Evolutionary conservation across 371 early-diverging fungal genomes (phyloP).

Genomic region (Saksenaea oblongispora): DNA sequence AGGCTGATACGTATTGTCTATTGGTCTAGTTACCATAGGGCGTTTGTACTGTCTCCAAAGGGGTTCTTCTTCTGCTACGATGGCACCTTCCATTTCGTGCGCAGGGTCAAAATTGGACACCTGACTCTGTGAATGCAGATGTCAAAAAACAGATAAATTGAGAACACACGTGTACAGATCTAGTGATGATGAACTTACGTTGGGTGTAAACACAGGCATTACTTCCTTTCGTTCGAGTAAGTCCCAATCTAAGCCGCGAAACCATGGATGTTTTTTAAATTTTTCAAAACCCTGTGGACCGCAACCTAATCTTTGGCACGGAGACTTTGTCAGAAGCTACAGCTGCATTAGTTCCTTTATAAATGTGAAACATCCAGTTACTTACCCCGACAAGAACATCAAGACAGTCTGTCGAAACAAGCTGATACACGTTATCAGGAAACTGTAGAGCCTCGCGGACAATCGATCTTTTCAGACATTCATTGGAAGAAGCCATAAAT

Average conservation of each 20-base stretch:
- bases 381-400: slow-evolving; percentile 51
- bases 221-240: slow-evolving; percentile 51
- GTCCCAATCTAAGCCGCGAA: slow-evolving; percentile 59
- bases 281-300: slow-evolving; percentile 53
- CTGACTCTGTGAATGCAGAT: slow-evolving; percentile 30
- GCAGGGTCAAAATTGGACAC: slow-evolving; percentile 87
- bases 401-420: slow-evolving; percentile 52
- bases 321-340: slow-evolving; percentile 55
- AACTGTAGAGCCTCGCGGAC: slow-evolving; percentile 52
- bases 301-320: slow-evolving; percentile 52
- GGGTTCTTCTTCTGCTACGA: slow-evolving; percentile 90
- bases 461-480: slow-evolving; percentile 60
- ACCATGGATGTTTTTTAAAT: slow-evolving; percentile 62
- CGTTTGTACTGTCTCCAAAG: slow-evolving; percentile 57
- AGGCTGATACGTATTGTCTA: not conserved
- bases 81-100: slow-evolving; percentile 88
- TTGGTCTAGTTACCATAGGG: not conserved
- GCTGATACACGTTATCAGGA: slow-evolving; percentile 47
- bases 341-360: slow-evolving; percentile 1
- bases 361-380: slow-evolving; percentile 31
- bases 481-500: slow-evolving; percentile 75
- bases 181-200: slow-evolving; percentile 25
- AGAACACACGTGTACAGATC: not conserved
- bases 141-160: not conserved
- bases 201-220: slow-evolving; percentile 60